Evolutionary conservation across 139 green algal genomes (phyloP).

Genomic region (Pleodorina starrii): DNA sequence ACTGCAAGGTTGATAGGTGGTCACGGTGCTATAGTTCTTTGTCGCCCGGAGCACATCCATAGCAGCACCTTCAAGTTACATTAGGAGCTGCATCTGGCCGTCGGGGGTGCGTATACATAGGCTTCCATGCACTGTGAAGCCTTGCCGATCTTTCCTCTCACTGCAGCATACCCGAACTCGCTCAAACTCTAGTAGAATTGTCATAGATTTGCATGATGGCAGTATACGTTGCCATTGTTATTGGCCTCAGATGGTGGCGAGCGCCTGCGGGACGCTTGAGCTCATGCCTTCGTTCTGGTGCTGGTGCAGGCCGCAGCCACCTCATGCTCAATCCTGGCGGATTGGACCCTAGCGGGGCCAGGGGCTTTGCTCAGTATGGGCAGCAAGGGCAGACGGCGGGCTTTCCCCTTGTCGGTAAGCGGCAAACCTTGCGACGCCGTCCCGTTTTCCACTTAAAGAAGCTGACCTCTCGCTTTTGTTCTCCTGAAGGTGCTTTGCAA

Average conservation of each 20-base stretch:
- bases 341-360: conserved; percentile 46
- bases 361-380: conserved; percentile 53
- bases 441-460: neutral
- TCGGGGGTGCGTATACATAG: neutral
- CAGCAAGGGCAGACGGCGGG: conserved; percentile 22
- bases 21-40: neutral
- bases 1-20: neutral
- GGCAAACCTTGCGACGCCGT: neutral
- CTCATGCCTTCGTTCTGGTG: neutral
- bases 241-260: neutral
- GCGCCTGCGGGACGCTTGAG: neutral
- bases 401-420: conserved; percentile 50
- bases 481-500: conserved; percentile 46
- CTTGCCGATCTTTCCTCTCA: neutral
- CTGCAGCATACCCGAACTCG: no score
- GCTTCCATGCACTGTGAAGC: neutral
- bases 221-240: no score
- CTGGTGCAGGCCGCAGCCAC: neutral
- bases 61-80: neutral
- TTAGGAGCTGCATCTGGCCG: neutral
- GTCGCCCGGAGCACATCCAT: neutral
- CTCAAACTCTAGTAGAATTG: no score
- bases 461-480: neutral
- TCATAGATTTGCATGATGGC: no score
- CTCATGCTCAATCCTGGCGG: conserved; percentile 54